Evolutionary conservation across 768 basidiomycete genomes (phyloP).

Genomic region (Rhizopogon vinicolor): DNA sequence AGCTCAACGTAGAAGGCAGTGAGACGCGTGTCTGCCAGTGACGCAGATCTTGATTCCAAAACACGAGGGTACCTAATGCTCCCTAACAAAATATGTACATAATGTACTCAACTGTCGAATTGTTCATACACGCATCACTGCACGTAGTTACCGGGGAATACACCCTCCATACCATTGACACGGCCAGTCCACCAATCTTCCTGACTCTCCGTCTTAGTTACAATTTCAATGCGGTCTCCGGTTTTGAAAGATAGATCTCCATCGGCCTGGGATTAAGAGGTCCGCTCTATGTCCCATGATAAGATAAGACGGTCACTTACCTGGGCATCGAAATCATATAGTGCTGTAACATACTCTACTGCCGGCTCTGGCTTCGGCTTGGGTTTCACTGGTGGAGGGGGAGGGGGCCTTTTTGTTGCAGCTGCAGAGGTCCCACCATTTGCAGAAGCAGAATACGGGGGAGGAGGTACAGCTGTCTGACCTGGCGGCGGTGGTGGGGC

Average conservation of each 20-base stretch:
- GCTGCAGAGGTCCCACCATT: constrained; percentile 16
- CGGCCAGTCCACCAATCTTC: constrained; percentile 99
- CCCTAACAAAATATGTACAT: neutral
- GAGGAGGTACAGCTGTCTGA: constrained; percentile 39
- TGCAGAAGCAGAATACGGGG: constrained; percentile 32
- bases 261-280: constrained; percentile 52
- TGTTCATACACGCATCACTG: constrained; percentile 13
- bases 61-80: neutral
- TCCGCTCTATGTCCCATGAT: neutral
- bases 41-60: neutral
- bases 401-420: constrained; percentile 71
- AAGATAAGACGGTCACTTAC: constrained; percentile 29
- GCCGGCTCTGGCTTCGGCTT: constrained; percentile 70
- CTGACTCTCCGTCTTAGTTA: constrained; percentile 72
- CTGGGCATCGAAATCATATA: constrained; percentile 95
- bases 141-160: constrained; percentile 74
- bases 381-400: constrained; percentile 87
- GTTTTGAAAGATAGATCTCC: constrained; percentile 88
- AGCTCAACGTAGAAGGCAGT: constrained; percentile 13
- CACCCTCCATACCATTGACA: constrained; percentile 76
- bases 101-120: neutral
- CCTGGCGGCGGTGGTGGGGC: constrained; percentile 32
- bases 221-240: constrained; percentile 88
- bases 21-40: neutral
- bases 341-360: constrained; percentile 78